phyloP scores from a whole-genome alignment of 225 moss, liverwort and hornwort species.

The Antitrichia curtipendula region DNA sequence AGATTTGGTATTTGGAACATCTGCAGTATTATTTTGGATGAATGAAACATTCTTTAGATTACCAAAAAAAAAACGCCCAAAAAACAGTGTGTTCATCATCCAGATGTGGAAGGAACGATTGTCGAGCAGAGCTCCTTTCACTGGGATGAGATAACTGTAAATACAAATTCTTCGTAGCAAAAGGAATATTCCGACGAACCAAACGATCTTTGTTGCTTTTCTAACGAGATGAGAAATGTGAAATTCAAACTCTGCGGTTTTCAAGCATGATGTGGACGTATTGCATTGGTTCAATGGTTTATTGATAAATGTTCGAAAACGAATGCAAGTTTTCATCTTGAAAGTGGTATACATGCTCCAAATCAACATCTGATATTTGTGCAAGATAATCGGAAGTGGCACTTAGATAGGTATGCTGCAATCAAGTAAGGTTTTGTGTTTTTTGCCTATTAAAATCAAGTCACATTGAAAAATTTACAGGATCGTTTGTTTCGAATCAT shows the following conservation, averaged over 20 bases:
- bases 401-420: too few relatives aligned
- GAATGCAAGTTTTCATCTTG: not conserved
- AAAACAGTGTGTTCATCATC: not conserved
- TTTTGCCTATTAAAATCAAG: too few relatives aligned
- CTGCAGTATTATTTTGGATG: not conserved
- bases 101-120: too few relatives aligned
- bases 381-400: too few relatives aligned
- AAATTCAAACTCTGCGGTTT: not conserved
- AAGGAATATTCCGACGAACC: not conserved
- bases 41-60: not conserved
- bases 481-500: too few relatives aligned
- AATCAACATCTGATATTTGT: too few relatives aligned
- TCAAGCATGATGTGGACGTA: too few relatives aligned
- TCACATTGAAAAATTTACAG: too few relatives aligned
- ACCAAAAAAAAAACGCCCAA: not conserved
- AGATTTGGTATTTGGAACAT: not conserved
- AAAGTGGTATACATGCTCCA: not conserved
- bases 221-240: not conserved
- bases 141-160: not conserved
- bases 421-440: too few relatives aligned
- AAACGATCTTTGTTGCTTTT: not conserved
- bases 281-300: not conserved
- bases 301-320: not conserved
- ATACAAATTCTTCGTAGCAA: not conserved
- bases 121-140: not conserved